A percentile compares a stretch with the other conserved stretches of the same genome.
Evolutionary conservation across 768 basidiomycete genomes (phyloP).

Genomic region (Lentinula raphanica): DNA sequence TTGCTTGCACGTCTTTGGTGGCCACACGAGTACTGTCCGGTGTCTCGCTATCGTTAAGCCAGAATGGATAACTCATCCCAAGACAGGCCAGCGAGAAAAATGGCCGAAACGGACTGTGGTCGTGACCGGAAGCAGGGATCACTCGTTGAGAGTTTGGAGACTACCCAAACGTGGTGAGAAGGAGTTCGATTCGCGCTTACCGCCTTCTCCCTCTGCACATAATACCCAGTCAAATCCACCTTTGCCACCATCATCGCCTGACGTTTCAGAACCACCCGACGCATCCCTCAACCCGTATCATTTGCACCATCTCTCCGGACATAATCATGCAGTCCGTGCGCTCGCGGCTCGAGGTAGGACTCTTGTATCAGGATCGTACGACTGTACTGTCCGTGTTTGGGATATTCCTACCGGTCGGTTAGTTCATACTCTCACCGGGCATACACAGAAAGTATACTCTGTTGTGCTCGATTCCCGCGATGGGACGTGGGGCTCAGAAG

Average conservation of each 20-base stretch:
- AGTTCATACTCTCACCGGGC: constrained; percentile 77
- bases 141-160: constrained; percentile 57
- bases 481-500: background rate
- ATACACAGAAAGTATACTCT: constrained; percentile 73
- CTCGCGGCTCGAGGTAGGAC: constrained; percentile 88
- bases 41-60: constrained; percentile 96
- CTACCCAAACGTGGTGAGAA: constrained; percentile 27
- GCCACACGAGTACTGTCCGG: constrained; percentile 94
- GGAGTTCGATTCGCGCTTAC: constrained; percentile 2
- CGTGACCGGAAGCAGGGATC: constrained; percentile 71
- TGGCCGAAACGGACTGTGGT: constrained; percentile 64
- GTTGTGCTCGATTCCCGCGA: constrained; percentile 1
- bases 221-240: background rate
- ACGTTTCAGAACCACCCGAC: constrained; percentile 43
- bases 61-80: constrained; percentile 73
- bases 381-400: constrained; percentile 93
- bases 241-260: background rate
- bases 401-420: constrained; percentile 81
- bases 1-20: constrained; percentile 91
- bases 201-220: background rate
- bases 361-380: constrained; percentile 93
- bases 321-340: constrained; percentile 88
- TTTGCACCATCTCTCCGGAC: constrained; percentile 76
- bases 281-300: constrained; percentile 83
- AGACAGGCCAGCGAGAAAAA: constrained; percentile 59